These are phyloP conservation scores for Xylaria sp. DNA, from an alignment of 2,329 filamentous ascomycete genomes.

Conservation along the genomic window DNA sequence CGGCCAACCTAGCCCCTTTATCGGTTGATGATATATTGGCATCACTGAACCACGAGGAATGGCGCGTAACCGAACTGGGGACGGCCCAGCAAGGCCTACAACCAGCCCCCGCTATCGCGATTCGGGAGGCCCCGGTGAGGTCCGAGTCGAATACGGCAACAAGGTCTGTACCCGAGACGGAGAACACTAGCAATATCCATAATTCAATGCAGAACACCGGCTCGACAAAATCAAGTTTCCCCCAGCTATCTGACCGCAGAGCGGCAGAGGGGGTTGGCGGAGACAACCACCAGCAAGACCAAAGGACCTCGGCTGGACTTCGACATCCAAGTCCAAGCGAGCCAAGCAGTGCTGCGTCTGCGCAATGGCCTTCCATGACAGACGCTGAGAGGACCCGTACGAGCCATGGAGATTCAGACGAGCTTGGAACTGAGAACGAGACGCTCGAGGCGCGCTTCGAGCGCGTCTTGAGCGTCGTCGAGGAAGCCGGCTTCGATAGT, in stretches of 20 bases:
- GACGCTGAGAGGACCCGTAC: background rate
- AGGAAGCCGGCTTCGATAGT: slow-evolving; percentile 1
- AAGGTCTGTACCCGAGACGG: background rate
- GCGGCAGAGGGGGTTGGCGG: background rate
- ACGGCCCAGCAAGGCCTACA: background rate
- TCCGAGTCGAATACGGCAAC: background rate
- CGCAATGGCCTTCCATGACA: background rate
- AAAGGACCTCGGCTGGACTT: no score
- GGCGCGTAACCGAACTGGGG: background rate
- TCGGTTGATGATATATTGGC: background rate
- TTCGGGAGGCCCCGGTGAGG: background rate
- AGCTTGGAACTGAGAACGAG: background rate
- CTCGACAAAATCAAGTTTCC: background rate
- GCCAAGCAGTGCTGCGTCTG: background rate
- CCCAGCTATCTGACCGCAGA: background rate
- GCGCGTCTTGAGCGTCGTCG: slow-evolving; percentile 1
- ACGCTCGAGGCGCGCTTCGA: background rate
- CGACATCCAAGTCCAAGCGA: background rate
- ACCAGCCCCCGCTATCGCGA: background rate
- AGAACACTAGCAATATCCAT: background rate
- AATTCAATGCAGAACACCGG: background rate
- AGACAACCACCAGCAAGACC: background rate
- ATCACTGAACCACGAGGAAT: background rate
- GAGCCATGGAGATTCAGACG: background rate
- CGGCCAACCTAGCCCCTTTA: background rate